Conservation (phyloP, 169 alveolate genomes). For the Blepharisma undulans region DNA sequence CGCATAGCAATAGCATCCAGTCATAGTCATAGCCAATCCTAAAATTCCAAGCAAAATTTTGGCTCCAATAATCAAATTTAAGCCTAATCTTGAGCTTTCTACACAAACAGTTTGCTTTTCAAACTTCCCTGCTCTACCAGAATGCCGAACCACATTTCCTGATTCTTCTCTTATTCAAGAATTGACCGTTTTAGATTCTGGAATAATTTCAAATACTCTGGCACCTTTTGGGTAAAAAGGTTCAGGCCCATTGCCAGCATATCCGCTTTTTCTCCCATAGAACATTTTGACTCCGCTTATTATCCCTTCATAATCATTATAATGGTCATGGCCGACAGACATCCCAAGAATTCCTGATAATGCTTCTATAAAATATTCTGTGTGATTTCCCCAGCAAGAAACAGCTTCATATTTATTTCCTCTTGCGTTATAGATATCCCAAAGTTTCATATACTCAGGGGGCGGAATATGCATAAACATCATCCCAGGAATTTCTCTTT, state of each 20-base stretch:
- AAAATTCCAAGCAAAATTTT: not conserved
- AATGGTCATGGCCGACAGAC: conserved; percentile 53
- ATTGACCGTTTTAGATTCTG: not conserved
- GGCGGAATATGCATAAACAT: conserved; percentile 50
- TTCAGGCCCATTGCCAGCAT: conserved; percentile 36
- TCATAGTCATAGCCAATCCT: not conserved
- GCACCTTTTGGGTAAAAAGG: conserved; percentile 40
- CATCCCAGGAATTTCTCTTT: conserved; percentile 31
- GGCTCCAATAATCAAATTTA: not conserved
- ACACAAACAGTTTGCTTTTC: conserved; percentile 1
- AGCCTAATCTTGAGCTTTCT: not conserved
- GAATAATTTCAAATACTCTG: conserved; percentile 44
- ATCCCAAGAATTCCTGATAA: conserved; percentile 17
- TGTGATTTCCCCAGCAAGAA: conserved; percentile 40
- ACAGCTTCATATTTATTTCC: conserved; percentile 43
- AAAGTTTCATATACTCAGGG: conserved; percentile 39
- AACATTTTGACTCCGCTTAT: conserved; percentile 14
- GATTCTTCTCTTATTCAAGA: conserved; percentile 54
- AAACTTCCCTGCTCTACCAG: not conserved
- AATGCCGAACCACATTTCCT: conserved; percentile 13
- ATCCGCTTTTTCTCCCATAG: conserved; percentile 58
- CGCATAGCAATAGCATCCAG: not conserved
- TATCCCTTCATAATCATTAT: conserved; percentile 47
- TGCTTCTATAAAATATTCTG: conserved; percentile 28
- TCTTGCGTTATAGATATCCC: not conserved